Conservation (phyloP, 345 rosid species). For the Mercurialis annua region DNA sequence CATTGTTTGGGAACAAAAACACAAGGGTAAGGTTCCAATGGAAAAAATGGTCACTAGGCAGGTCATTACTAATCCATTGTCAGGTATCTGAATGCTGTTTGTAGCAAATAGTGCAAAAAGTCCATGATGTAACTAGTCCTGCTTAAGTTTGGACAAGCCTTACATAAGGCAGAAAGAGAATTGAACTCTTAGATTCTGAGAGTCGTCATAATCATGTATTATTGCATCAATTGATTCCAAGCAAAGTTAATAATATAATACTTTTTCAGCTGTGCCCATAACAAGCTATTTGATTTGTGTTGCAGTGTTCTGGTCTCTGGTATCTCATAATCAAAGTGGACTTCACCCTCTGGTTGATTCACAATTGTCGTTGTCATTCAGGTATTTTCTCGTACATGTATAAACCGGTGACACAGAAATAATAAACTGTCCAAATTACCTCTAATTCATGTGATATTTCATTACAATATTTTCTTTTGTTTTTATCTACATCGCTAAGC, state of each 20-base stretch:
- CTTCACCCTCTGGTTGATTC: slow-evolving; percentile 59
- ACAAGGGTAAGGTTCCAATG: background rate
- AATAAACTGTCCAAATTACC: too few relatives aligned
- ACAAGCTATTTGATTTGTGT: slow-evolving; percentile 10
- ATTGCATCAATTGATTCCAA: background rate
- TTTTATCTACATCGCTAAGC: background rate
- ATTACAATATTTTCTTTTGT: background rate
- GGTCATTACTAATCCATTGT: background rate
- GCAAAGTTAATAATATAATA: background rate
- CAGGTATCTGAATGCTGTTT: background rate
- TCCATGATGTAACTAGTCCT: background rate
- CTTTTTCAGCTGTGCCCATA: background rate
- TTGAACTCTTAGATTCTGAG: background rate
- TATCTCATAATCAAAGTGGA: slow-evolving; percentile 59
- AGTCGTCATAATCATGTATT: background rate
- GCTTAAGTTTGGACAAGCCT: background rate
- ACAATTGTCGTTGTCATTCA: slow-evolving; percentile 72
- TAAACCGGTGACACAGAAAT: background rate
- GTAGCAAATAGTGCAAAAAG: background rate
- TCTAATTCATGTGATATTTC: too few relatives aligned
- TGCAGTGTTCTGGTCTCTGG: slow-evolving; percentile 81
- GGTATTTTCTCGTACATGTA: slow-evolving; percentile 39
- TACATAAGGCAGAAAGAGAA: background rate
- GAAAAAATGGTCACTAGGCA: background rate
- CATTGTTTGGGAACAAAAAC: background rate